phyloP scores from a whole-genome alignment of 192 early-diverging fungal genomes.

The Entomortierella chlamydospora region DNA sequence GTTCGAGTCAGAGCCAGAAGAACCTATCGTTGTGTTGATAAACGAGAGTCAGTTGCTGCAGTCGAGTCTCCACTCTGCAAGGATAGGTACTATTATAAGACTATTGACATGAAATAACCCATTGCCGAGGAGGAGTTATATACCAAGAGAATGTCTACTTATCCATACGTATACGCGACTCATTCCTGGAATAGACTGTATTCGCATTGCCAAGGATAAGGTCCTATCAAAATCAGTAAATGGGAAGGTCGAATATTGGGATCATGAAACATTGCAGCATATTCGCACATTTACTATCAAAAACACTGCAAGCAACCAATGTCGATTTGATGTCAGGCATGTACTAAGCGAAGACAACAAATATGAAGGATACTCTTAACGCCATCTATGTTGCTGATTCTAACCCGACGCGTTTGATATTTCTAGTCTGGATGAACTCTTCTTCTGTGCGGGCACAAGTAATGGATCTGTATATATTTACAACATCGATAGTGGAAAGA shows the following conservation, averaged over 20 bases:
- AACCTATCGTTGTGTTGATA: conserved; percentile 24
- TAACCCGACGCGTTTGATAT: conserved; percentile 37
- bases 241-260: conserved; percentile 84
- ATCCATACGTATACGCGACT: too few relatives aligned
- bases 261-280: conserved; percentile 60
- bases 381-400: neutral
- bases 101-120: too few relatives aligned
- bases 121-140: too few relatives aligned
- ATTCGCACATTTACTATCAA: conserved; percentile 60
- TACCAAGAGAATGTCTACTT: too few relatives aligned
- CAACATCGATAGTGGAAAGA: conserved; percentile 73
- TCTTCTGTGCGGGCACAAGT: conserved; percentile 80
- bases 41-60: conserved; percentile 49
- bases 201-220: conserved; percentile 74
- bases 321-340: conserved; percentile 59
- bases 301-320: conserved; percentile 54
- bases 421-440: conserved; percentile 76
- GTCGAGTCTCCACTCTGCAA: conserved; percentile 43
- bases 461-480: conserved; percentile 79
- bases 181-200: conserved; percentile 66
- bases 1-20: conserved; percentile 17
- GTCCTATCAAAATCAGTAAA: conserved; percentile 79
- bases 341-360: too few relatives aligned
- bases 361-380: too few relatives aligned
- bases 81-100: conserved; percentile 29